These are phyloP conservation scores for Paraphoma chrysanthemicola DNA, from an alignment of 2,329 filamentous ascomycete genomes.

Conservation along the genomic window DNA sequence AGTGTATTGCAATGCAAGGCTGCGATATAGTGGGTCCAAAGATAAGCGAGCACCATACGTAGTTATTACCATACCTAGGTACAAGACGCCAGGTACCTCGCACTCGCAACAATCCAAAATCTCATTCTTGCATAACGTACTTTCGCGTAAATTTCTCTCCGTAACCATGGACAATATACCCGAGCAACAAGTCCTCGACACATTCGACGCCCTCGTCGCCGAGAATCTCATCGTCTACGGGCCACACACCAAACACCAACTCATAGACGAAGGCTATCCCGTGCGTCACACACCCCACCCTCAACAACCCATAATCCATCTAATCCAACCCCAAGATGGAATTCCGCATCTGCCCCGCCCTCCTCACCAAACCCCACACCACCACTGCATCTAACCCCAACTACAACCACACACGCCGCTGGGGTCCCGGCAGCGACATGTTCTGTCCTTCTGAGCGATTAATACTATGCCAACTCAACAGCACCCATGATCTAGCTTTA, in stretches of 20 bases:
- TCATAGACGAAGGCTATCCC: slow-evolving; percentile 33
- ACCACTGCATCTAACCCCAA: slow-evolving; percentile 26
- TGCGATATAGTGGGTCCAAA: background rate
- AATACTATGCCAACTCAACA: slow-evolving; percentile 49
- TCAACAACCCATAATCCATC: background rate
- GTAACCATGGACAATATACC: slow-evolving; percentile 17
- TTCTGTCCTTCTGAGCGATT: slow-evolving; percentile 54
- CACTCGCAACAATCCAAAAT: too few species aligned
- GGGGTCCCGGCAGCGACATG: slow-evolving; percentile 49
- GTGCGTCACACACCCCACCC: slow-evolving; percentile 16
- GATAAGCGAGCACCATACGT: slow-evolving; percentile 2
- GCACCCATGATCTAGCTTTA: slow-evolving; percentile 54
- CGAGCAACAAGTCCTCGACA: slow-evolving; percentile 18
- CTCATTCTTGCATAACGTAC: too few species aligned
- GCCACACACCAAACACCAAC: slow-evolving; percentile 20
- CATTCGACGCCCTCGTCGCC: slow-evolving; percentile 34
- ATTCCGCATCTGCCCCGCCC: slow-evolving; percentile 40
- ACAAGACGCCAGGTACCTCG: too few species aligned
- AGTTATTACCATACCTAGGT: too few species aligned
- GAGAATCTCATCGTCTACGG: slow-evolving; percentile 34
- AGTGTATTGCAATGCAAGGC: background rate
- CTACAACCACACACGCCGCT: slow-evolving; percentile 27
- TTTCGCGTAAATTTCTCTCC: too few species aligned
- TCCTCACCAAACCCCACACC: slow-evolving; percentile 39
- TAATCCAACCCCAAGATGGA: slow-evolving; percentile 26